These are phyloP conservation scores for Tylopilus balloui DNA, from an alignment of 768 basidiomycete genomes.

Conservation along the genomic window DNA sequence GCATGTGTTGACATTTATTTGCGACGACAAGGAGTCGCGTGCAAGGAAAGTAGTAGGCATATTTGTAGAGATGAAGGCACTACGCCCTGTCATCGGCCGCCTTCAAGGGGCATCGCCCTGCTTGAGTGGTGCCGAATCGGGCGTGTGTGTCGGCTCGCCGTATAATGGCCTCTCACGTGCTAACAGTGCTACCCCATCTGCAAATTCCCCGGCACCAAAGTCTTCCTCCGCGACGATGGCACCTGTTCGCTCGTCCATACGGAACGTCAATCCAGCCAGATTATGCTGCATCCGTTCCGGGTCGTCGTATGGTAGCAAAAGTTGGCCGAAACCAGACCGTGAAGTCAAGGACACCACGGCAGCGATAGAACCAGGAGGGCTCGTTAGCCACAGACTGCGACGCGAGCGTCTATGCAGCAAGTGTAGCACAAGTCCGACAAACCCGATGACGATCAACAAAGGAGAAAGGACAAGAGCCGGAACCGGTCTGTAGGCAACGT, in stretches of 20 bases:
- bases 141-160: background rate
- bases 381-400: conserved; percentile 45
- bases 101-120: background rate
- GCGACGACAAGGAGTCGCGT: no score
- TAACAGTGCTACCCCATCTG: conserved; percentile 19
- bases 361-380: conserved; percentile 59
- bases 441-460: conserved; percentile 45
- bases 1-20: conserved; percentile 26
- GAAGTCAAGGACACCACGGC: conserved; percentile 51
- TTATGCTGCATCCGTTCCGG: conserved; percentile 42
- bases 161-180: conserved; percentile 7
- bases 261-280: conserved; percentile 48
- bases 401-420: conserved; percentile 44
- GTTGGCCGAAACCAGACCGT: conserved; percentile 57
- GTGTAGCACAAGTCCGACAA: conserved; percentile 46
- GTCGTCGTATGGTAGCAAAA: conserved; percentile 57
- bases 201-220: background rate
- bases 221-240: conserved; percentile 58
- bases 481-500: conserved; percentile 39
- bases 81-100: no score
- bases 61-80: background rate
- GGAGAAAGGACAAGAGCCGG: conserved; percentile 48
- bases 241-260: conserved; percentile 54
- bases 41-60: no score
- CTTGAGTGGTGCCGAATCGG: conserved; percentile 7